Percentiles rank a stretch among this genome's conserved stretches.
Conservation (phyloP, 2,329 filamentous ascomycete genomes). For the Aspergillus hortae region DNA sequence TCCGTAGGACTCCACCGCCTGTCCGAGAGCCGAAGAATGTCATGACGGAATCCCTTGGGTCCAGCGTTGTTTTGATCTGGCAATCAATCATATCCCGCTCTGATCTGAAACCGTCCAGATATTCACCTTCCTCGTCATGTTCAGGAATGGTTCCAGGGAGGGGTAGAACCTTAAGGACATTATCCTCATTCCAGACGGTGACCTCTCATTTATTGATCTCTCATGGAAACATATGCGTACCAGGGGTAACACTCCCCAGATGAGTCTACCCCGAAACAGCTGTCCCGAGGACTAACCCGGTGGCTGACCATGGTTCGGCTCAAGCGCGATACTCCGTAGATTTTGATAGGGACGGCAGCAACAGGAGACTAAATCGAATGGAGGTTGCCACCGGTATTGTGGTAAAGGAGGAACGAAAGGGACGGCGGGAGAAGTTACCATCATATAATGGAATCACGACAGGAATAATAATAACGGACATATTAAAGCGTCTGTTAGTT, state of each 20-base stretch:
- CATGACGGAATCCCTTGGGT: slow-evolving; percentile 3
- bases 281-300: neutral
- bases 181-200: neutral
- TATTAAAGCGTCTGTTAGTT: no score
- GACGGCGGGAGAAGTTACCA: neutral
- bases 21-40: slow-evolving; percentile 14
- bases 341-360: slow-evolving; percentile 10
- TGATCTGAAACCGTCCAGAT: slow-evolving; percentile 9
- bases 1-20: neutral
- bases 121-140: neutral
- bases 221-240: neutral
- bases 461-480: neutral
- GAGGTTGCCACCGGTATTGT: slow-evolving; percentile 8
- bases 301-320: neutral
- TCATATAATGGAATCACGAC: neutral
- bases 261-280: neutral
- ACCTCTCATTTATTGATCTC: neutral
- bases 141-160: slow-evolving; percentile 1
- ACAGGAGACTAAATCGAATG: slow-evolving; percentile 4
- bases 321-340: neutral
- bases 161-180: neutral
- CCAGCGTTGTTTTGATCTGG: slow-evolving; percentile 7
- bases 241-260: neutral
- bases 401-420: neutral
- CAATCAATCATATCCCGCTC: neutral